Evolutionary conservation across 2,329 filamentous ascomycete species (phyloP), one percentile per base, ranked within the genome.

Genomic region (Cladosporium cucumerinum): DNA sequence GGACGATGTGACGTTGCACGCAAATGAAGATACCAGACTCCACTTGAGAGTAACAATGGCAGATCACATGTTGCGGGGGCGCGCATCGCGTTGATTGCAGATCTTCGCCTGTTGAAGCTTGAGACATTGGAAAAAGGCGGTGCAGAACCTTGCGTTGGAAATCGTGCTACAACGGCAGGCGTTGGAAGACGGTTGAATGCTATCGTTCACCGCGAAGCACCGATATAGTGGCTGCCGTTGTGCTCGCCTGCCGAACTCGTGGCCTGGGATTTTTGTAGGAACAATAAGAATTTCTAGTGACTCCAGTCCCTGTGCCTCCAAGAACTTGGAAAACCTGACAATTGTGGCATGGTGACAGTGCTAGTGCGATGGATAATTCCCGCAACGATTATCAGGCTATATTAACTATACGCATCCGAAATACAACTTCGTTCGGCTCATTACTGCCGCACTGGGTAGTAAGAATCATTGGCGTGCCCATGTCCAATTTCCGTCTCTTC

Each of bases 1-100:
- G 55, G 36, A 30, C 34, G 32, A 46, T 58, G 55, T 58, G 55
- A 58, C 55, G 55, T 58, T 58, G 55, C 55, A 58, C 55, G 55
- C 55, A 58, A 23, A 8, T 43, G 16, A 39, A 43, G 23, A 34
- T 25, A 46, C 55, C 23, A 23, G 55, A 39, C 55, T 58, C 55
- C 55, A 58, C 55, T 39, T 25, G n/a, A 46, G 34, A 58, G 55
- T 58, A 39, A 58, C 34, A 36, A 58, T 46, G n/a, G 39, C 55
- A 58, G 34, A 23, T 58, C 32, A 30, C 55, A 58, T 12, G 16
- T 58, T 36, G 55, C 55, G 55, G 55, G 55, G 55, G 11, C 10
- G n/a, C 36, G 36, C 16, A 21, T 43, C 36, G 36, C 8, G 10
- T 28, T 36, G 25, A 26, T 54, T 46, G 55, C 55, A 43, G 55